Evolutionary conservation across 1,284 basidiomycete species (phyloP).

Genomic region (Ustilago loliicola): DNA sequence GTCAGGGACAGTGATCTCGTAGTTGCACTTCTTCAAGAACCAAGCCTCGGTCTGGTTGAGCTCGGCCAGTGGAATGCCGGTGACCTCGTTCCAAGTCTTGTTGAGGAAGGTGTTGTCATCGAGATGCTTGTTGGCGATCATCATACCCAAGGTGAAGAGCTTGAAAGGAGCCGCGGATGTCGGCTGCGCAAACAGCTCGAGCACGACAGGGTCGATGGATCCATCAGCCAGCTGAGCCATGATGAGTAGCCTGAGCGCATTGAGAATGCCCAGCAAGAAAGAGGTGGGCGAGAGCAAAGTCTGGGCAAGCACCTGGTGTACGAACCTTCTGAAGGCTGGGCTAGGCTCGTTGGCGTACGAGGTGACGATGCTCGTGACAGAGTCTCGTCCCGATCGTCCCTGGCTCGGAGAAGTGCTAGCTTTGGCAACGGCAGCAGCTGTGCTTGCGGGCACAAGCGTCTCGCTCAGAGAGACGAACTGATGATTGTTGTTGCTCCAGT

Average conservation of each 20-base stretch:
- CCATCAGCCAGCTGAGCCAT: conserved; percentile 52
- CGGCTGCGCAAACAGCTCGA: conserved; percentile 66
- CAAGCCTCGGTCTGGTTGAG: conserved; percentile 68
- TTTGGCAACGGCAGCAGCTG: conserved; percentile 21
- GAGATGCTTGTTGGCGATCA: conserved; percentile 70
- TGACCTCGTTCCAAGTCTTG: conserved; percentile 70
- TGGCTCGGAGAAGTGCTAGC: conserved; percentile 24
- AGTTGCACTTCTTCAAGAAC: conserved; percentile 65
- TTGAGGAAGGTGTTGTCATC: conserved; percentile 70
- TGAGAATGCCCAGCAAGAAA: conserved; percentile 63
- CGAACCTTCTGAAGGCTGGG: conserved; percentile 67
- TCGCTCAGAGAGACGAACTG: conserved; percentile 48
- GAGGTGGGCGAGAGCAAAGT: conserved; percentile 66
- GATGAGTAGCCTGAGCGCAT: conserved; percentile 58
- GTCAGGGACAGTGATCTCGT: conserved; percentile 63
- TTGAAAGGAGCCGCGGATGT: conserved; percentile 67
- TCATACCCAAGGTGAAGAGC: conserved; percentile 65
- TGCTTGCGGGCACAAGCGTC: conserved; percentile 19
- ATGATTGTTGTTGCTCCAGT: conserved; percentile 59
- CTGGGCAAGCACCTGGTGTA: conserved; percentile 67
- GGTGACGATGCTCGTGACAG: conserved; percentile 34
- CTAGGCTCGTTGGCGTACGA: conserved; percentile 59
- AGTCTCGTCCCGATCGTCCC: conserved; percentile 32
- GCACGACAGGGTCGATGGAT: conserved; percentile 52
- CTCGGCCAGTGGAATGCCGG: conserved; percentile 66